Evolutionary conservation across 306 rosid genomes (phyloP).

Genomic region (Prinsepia uniflora): DNA sequence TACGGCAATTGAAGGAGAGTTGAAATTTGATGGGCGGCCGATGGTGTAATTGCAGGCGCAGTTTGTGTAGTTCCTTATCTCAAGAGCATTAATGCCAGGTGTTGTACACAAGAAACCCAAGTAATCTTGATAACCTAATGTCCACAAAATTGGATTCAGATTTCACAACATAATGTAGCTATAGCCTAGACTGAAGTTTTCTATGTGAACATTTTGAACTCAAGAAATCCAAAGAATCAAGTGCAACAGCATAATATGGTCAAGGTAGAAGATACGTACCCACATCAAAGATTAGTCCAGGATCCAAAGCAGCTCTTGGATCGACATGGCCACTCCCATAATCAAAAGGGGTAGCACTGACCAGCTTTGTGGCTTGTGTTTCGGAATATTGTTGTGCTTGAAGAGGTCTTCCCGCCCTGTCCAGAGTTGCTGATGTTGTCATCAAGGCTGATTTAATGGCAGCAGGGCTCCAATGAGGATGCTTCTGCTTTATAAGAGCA

Average conservation of each 20-base stretch:
- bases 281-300: constrained; percentile 95
- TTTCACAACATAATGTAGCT: not conserved
- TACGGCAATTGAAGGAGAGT: constrained; percentile 82
- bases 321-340: constrained; percentile 96
- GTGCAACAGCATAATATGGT: not conserved
- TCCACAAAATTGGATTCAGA: not conserved
- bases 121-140: constrained; percentile 81
- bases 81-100: constrained; percentile 64
- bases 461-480: constrained; percentile 99
- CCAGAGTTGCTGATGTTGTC: constrained; percentile 86
- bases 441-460: constrained; percentile 97
- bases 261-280: constrained; percentile 42
- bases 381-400: constrained; percentile 91
- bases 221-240: not conserved
- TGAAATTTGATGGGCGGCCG: constrained; percentile 77
- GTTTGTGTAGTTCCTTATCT: constrained; percentile 68
- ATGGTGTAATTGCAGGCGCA: constrained; percentile 68
- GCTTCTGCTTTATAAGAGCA: constrained; percentile 96
- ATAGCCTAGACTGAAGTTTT: too few species aligned
- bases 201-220: too few species aligned
- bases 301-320: constrained; percentile 95
- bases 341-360: constrained; percentile 83
- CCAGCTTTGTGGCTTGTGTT: constrained; percentile 69
- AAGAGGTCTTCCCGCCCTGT: constrained; percentile 88
- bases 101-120: constrained; percentile 96